A percentile compares a stretch with the other conserved stretches of the same genome.
Conservation (phyloP, 2,329 filamentous ascomycete genomes). For the Onygenales sp. region DNA sequence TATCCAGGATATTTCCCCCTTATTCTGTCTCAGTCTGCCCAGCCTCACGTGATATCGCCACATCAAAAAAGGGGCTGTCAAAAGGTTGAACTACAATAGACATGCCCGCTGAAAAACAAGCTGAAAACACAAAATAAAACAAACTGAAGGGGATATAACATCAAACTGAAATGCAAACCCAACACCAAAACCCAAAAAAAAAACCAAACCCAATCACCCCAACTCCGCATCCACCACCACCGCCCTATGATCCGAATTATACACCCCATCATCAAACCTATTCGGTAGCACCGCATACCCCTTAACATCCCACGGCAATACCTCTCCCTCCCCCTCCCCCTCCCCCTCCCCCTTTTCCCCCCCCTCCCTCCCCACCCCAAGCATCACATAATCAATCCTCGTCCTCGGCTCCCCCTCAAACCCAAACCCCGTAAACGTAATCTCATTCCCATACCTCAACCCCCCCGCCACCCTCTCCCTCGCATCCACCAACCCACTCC, state of each 20-base stretch:
- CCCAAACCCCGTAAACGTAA: constrained; percentile 47
- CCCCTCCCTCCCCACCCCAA: constrained; percentile 21
- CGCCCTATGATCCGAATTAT: constrained; percentile 47
- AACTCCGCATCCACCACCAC: constrained; percentile 43
- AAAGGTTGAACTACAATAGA: too few relatives aligned
- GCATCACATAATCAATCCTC: constrained; percentile 46
- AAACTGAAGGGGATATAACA: not conserved
- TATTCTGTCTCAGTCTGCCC: too few relatives aligned
- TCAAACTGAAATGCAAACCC: not conserved
- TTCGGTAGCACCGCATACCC: constrained; percentile 46
- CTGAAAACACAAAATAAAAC: not conserved
- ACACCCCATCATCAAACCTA: constrained; percentile 46
- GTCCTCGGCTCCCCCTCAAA: constrained; percentile 27
- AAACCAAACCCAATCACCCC: not conserved
- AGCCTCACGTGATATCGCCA: too few relatives aligned
- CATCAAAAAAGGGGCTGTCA: too few relatives aligned
- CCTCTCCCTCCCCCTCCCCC: not conserved
- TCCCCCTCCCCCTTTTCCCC: too few relatives aligned
- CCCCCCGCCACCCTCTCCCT: constrained; percentile 24
- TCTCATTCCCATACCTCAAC: constrained; percentile 40
- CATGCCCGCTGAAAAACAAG: too few relatives aligned
- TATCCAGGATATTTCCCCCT: too few relatives aligned
- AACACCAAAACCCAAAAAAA: not conserved
- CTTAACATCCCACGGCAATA: constrained; percentile 30
- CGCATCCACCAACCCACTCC: constrained; percentile 29